Evolutionary conservation across 2,329 filamentous ascomycete species (phyloP).

Genomic region (Didymellaceae sp.): DNA sequence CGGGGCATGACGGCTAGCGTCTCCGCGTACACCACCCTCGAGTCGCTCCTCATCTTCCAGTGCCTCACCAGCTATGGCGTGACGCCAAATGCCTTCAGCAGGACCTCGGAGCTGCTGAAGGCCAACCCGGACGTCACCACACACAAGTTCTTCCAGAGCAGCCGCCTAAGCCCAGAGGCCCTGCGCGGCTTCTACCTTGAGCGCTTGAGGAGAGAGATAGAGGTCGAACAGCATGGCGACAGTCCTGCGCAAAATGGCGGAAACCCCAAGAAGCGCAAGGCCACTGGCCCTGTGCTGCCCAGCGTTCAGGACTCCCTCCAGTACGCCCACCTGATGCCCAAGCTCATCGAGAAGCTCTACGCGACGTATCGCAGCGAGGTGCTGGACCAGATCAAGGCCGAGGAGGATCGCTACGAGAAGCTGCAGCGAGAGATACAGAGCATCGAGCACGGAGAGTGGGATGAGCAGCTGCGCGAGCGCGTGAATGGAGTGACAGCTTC

Average conservation of each 20-base stretch:
- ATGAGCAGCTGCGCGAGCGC: conserved; percentile 49
- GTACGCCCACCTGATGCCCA: conserved; percentile 71
- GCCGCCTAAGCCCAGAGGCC: conserved; percentile 76
- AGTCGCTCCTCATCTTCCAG: conserved; percentile 85
- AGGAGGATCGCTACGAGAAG: conserved; percentile 71
- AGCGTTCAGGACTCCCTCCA: conserved; percentile 71
- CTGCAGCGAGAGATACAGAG: conserved; percentile 72
- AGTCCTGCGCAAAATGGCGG: conserved; percentile 54
- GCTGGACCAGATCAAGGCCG: conserved; percentile 73
- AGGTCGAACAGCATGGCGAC: conserved; percentile 47
- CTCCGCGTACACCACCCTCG: conserved; percentile 79
- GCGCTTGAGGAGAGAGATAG: conserved; percentile 75
- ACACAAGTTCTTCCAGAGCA: conserved; percentile 73
- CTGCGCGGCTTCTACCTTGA: conserved; percentile 79
- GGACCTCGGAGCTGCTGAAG: conserved; percentile 76
- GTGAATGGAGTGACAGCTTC: conserved; percentile 30
- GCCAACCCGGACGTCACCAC: conserved; percentile 75
- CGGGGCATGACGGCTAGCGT: conserved; percentile 64
- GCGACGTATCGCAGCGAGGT: conserved; percentile 73
- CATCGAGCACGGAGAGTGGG: conserved; percentile 67
- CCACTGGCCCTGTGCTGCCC: conserved; percentile 61
- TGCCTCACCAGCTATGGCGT: conserved; percentile 73
- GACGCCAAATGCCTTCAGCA: conserved; percentile 69
- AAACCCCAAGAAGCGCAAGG: conserved; percentile 74
- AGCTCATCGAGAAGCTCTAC: conserved; percentile 76